Conservation (phyloP, 2,329 filamentous ascomycete genomes). For the Clathrospora elynae region DNA sequence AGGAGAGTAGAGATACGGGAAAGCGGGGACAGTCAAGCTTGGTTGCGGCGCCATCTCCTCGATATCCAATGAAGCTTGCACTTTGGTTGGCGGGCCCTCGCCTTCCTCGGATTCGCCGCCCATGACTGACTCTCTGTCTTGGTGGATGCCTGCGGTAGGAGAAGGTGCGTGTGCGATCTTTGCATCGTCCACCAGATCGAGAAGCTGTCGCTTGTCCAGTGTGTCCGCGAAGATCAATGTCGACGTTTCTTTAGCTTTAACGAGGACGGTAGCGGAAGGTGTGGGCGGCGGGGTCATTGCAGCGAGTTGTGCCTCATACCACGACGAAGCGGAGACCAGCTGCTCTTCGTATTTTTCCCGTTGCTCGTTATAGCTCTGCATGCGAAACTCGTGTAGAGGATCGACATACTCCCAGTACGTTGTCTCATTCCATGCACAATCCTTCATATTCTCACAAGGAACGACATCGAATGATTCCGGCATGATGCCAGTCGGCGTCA, state of each 20-base stretch:
- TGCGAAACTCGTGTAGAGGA: constrained; percentile 37
- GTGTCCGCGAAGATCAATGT: constrained; percentile 27
- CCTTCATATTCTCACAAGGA: constrained; percentile 51
- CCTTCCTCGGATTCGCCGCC: constrained; percentile 27
- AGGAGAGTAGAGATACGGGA: constrained; percentile 41
- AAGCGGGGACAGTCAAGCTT: constrained; percentile 30
- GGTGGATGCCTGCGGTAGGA: constrained; percentile 4
- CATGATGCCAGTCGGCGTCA: constrained; percentile 63
- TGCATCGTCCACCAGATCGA: constrained; percentile 31
- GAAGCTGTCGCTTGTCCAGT: constrained; percentile 35
- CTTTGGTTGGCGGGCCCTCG: constrained; percentile 31
- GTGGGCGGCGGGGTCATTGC: constrained; percentile 32
- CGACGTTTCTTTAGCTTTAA: constrained; percentile 23
- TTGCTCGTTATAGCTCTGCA: constrained; percentile 34
- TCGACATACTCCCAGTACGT: constrained; percentile 50
- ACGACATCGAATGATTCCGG: constrained; percentile 63
- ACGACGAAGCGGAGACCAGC: constrained; percentile 39
- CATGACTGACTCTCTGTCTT: constrained; percentile 22
- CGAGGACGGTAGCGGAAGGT: constrained; percentile 9
- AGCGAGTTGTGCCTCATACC: constrained; percentile 36
- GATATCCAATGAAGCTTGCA: constrained; percentile 19
- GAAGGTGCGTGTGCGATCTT: constrained; percentile 22
- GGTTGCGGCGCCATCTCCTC: constrained; percentile 19
- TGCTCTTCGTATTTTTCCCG: constrained; percentile 46
- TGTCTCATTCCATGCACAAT: constrained; percentile 55